Evolutionary conservation across 106 monocot genomes (phyloP).

Genomic region (Dioscorea zingiberensis): DNA sequence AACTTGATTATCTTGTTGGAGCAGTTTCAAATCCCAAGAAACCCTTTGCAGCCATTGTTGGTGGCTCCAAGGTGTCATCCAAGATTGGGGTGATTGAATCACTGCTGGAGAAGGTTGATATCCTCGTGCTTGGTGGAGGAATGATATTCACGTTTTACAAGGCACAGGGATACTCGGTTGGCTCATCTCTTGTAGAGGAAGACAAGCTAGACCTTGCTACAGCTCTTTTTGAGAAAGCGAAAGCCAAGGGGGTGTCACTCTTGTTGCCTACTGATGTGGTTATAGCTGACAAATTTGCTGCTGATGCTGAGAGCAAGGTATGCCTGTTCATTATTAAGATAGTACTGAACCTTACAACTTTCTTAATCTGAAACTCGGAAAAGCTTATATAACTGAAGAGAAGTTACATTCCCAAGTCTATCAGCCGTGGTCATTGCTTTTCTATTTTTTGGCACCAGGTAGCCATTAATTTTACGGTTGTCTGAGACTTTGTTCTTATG

Average conservation of each 20-base stretch:
- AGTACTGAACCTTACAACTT: no score
- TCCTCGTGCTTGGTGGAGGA: slow-evolving; percentile 64
- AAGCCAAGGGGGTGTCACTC: slow-evolving; percentile 49
- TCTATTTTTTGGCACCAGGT: no score
- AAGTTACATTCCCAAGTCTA: no score
- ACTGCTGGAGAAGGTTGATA: slow-evolving; percentile 52
- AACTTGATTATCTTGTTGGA: slow-evolving; percentile 68
- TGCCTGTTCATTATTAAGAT: neutral
- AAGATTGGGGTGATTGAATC: slow-evolving; percentile 75
- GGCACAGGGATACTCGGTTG: slow-evolving; percentile 56
- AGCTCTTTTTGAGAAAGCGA: slow-evolving; percentile 54
- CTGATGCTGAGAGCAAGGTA: slow-evolving; percentile 69
- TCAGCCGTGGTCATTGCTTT: no score
- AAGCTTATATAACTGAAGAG: no score
- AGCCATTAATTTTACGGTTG: no score
- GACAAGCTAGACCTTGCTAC: slow-evolving; percentile 69
- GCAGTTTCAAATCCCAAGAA: slow-evolving; percentile 58
- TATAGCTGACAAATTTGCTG: slow-evolving; percentile 60
- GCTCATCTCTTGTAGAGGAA: slow-evolving; percentile 60
- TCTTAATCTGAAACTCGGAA: no score
- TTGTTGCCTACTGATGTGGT: slow-evolving; percentile 62
- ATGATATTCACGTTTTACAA: slow-evolving; percentile 81
- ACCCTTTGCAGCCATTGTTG: slow-evolving; percentile 75
- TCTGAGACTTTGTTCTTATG: no score
- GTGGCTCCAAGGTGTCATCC: slow-evolving; percentile 64